These are phyloP conservation scores for Selenicereus undatus DNA, from an alignment of 148 eudicot genomes.

Conservation along the genomic window DNA sequence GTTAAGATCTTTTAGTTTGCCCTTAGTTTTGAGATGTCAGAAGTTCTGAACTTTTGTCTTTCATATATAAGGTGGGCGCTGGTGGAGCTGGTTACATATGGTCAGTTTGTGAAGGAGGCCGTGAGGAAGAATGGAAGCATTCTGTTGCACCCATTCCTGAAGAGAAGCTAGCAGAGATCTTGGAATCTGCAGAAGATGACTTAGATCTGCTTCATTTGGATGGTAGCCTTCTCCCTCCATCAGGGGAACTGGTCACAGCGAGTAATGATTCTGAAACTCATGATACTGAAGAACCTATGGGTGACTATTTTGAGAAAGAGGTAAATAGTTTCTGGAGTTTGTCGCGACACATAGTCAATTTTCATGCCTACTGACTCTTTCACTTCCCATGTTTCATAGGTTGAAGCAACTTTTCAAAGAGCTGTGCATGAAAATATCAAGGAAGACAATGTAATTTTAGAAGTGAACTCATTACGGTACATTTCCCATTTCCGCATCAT, in stretches of 20 bases:
- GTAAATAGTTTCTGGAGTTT: slow-evolving; percentile 28
- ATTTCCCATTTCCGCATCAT: neutral
- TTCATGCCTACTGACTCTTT: slow-evolving; percentile 15
- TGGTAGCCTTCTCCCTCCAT: slow-evolving; percentile 49
- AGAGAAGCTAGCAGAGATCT: slow-evolving; percentile 63
- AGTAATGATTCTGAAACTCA: slow-evolving; percentile 51
- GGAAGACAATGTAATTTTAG: slow-evolving; percentile 70
- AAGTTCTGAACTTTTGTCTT: slow-evolving; percentile 6
- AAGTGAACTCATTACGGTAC: slow-evolving; percentile 88
- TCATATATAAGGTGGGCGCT: slow-evolving; percentile 57
- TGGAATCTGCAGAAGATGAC: slow-evolving; percentile 45
- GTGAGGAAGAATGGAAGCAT: slow-evolving; percentile 82
- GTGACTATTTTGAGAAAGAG: slow-evolving; percentile 87
- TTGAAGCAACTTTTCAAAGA: slow-evolving; percentile 87
- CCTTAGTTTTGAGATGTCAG: neutral
- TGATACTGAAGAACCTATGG: slow-evolving; percentile 47
- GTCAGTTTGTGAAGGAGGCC: slow-evolving; percentile 67
- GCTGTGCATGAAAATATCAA: slow-evolving; percentile 73
- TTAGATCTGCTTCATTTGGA: slow-evolving; percentile 42
- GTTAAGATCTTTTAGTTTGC: neutral
- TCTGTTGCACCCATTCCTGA: slow-evolving; percentile 90
- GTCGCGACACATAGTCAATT: neutral
- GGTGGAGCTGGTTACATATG: slow-evolving; percentile 90
- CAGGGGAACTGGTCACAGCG: slow-evolving; percentile 59
- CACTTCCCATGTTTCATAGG: slow-evolving; percentile 36